Conservation (phyloP, 2,329 filamentous ascomycete species). For the Fusarium siculi region DNA sequence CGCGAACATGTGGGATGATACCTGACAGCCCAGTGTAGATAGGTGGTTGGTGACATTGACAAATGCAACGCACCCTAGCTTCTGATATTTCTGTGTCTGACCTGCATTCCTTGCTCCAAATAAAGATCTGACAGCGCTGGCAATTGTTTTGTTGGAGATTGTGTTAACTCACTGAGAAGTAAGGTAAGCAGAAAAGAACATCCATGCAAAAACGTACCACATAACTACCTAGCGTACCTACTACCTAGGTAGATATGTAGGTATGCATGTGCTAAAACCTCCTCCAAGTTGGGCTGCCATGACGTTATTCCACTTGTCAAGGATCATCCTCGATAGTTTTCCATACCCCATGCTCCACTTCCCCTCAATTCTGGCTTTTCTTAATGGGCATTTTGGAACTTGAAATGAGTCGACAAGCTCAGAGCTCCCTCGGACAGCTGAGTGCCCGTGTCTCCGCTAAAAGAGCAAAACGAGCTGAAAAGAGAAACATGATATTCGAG, state of each 20-base stretch:
- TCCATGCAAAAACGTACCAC: not conserved
- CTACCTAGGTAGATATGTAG: too few species aligned
- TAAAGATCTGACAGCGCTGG: constrained; percentile 22
- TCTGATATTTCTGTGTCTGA: not conserved
- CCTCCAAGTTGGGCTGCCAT: constrained; percentile 25
- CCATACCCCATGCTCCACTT: constrained; percentile 39
- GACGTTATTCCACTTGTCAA: constrained; percentile 33
- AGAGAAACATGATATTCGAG: constrained; percentile 19
- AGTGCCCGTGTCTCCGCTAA: constrained; percentile 19
- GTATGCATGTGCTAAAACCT: not conserved
- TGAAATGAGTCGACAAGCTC: constrained; percentile 23
- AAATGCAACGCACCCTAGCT: not conserved
- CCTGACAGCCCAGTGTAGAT: not conserved
- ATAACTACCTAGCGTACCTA: not conserved
- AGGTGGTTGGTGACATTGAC: not conserved
- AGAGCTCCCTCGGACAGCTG: constrained; percentile 5
- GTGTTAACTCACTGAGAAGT: not conserved
- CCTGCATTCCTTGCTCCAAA: constrained; percentile 8
- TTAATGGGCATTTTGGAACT: not conserved
- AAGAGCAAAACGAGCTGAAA: constrained; percentile 8
- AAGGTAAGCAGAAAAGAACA: constrained; percentile 3
- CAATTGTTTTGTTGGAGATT: not conserved
- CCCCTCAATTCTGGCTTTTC: constrained; percentile 37
- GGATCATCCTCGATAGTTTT: constrained; percentile 28
- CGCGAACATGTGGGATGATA: not conserved